phyloP scores from a whole-genome alignment of 768 basidiomycete species.

The Chalciporus chontae region DNA sequence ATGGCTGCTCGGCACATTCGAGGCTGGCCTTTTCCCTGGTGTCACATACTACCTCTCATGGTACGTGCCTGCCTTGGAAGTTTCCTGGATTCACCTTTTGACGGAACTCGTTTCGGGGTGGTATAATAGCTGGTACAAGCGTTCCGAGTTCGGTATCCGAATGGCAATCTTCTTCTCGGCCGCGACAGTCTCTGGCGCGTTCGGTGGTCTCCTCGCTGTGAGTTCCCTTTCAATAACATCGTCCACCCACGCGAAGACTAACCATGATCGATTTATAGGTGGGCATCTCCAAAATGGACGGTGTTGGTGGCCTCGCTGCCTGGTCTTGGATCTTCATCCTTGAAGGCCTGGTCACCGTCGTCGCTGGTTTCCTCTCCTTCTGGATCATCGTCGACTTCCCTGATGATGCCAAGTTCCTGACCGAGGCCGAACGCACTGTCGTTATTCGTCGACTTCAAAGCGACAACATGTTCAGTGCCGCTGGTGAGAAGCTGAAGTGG shows the following conservation, averaged over 20 bases:
- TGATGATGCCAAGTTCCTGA: conserved; percentile 73
- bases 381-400: conserved; percentile 84
- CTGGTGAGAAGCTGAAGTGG: conserved; percentile 57
- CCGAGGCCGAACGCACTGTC: conserved; percentile 64
- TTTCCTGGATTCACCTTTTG: conserved; percentile 13
- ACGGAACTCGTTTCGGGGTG: conserved; percentile 27
- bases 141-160: conserved; percentile 68
- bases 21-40: conserved; percentile 43
- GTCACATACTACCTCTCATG: conserved; percentile 74
- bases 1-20: conserved; percentile 70
- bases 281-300: conserved; percentile 70
- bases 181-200: conserved; percentile 79
- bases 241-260: not conserved
- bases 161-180: conserved; percentile 73
- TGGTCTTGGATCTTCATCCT: conserved; percentile 78
- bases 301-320: conserved; percentile 61
- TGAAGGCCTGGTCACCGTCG: conserved; percentile 63
- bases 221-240: conserved; percentile 7
- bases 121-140: conserved; percentile 52
- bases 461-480: conserved; percentile 71
- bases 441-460: conserved; percentile 62
- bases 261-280: conserved; percentile 26
- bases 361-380: conserved; percentile 65
- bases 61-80: conserved; percentile 34
- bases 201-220: conserved; percentile 72